A percentile compares a stretch with the other conserved stretches of the same genome.
Evolutionary conservation across 2,329 filamentous ascomycete species (phyloP).

Genomic region (Aspergillus quadricinctus): DNA sequence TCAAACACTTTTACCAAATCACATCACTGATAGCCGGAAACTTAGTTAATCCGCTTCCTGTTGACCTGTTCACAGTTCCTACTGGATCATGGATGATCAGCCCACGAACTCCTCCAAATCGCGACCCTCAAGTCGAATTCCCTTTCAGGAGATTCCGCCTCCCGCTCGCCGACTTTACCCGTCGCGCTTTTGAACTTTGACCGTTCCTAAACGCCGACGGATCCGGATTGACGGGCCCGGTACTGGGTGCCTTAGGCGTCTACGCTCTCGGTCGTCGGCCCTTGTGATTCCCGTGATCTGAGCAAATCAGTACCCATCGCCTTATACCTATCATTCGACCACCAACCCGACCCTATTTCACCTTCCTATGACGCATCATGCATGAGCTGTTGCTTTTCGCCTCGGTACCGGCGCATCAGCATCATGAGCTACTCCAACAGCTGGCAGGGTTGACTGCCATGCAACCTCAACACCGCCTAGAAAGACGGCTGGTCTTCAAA

Average conservation of each 20-base stretch:
- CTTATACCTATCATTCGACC: conserved; percentile 6
- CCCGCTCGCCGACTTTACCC: background rate
- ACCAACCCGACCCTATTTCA: background rate
- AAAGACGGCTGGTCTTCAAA: conserved; percentile 57
- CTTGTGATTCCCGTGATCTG: background rate
- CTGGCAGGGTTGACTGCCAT: conserved; percentile 58
- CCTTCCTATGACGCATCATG: conserved; percentile 54
- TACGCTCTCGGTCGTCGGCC: background rate
- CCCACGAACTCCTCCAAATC: background rate
- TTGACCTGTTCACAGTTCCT: too few relatives aligned
- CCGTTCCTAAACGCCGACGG: background rate
- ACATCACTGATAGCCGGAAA: background rate
- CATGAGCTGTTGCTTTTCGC: conserved; percentile 61
- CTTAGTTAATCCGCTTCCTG: background rate
- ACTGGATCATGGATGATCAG: background rate
- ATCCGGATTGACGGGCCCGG: background rate
- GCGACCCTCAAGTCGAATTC: background rate
- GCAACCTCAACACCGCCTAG: conserved; percentile 52
- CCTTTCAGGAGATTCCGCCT: background rate
- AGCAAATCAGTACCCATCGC: background rate
- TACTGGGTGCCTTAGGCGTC: background rate
- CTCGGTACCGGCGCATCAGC: conserved; percentile 53
- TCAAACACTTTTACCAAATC: background rate
- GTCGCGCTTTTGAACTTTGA: background rate
- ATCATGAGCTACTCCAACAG: conserved; percentile 58